Evolutionary conservation across 257 asterid genomes (phyloP).

Genomic region (Eustoma russellianum): DNA sequence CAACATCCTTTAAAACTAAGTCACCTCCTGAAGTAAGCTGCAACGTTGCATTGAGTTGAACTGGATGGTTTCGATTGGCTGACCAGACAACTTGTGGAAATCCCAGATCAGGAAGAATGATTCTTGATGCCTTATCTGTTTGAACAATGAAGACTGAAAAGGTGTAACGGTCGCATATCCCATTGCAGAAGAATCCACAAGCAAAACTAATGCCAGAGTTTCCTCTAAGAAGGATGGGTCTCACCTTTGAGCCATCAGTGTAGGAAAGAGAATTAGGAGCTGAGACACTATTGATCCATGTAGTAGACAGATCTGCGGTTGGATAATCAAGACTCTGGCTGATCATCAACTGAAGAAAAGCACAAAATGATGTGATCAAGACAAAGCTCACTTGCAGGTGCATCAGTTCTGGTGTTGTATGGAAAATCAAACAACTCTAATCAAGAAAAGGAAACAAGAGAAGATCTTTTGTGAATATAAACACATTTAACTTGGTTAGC

Average conservation of each 20-base stretch:
- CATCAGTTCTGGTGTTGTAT: constrained; percentile 6
- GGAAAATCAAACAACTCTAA: too few relatives aligned
- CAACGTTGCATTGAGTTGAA: constrained; percentile 30
- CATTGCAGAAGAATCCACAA: constrained; percentile 41
- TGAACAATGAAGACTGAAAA: constrained; percentile 37
- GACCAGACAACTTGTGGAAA: constrained; percentile 50
- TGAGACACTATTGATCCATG: constrained; percentile 32
- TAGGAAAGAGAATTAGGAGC: constrained; percentile 24
- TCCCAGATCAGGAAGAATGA: constrained; percentile 14
- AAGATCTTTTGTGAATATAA: too few relatives aligned
- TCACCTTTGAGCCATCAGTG: constrained; percentile 22
- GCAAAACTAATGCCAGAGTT: constrained; percentile 32
- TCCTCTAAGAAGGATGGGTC: constrained; percentile 34
- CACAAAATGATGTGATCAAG: not conserved
- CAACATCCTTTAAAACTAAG: constrained; percentile 27
- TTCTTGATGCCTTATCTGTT: constrained; percentile 16
- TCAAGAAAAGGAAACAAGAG: too few relatives aligned
- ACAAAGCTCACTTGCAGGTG: not conserved
- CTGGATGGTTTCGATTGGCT: constrained; percentile 32
- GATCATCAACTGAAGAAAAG: not conserved
- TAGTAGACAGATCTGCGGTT: constrained; percentile 31
- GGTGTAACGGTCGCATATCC: constrained; percentile 24
- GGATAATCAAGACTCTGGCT: constrained; percentile 38
- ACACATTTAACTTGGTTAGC: too few relatives aligned
- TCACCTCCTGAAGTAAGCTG: constrained; percentile 28